Evolutionary conservation across 345 rosid genomes (phyloP), one percentile per base, ranked within the genome.

Genomic region (Euphorbia lathyris): DNA sequence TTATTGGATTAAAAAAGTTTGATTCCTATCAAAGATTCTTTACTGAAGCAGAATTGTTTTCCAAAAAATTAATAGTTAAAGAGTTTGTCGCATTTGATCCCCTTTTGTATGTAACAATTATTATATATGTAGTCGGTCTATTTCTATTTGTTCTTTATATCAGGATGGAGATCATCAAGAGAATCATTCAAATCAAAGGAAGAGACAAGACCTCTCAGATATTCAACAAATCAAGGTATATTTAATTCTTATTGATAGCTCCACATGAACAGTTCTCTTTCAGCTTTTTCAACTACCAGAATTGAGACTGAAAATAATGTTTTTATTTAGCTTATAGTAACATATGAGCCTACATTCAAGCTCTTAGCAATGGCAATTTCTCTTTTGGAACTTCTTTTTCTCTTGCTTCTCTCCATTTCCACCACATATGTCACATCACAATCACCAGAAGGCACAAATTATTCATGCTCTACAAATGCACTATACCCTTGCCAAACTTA

Each of bases 331-430:
- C 36, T 29, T 48, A 32, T 52, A 52, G 26, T 45, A 13, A 45
- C 22, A 68, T 70, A 55, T n/a, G 27, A 58, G 47, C 52, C 38
- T 6, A 5, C 38, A 27, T 42, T 27, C 52, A 38, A 69, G 58
- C 71, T 78, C 63, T 36, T 66, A 43, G 42, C 78, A 63, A 84
- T 85, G 92, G 78, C 79, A 19, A 48, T 71, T 65, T 60, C 72
- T 63, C 40, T 69, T 5, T 71, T 71, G 11, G 69, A 68, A 29
- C 64, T 74, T 61, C 25, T 63, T 6, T 52, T 75, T 47, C 70
- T 74, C 64, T 29, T 78, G 56, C 63, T 83, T 59, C 20, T 77
- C 59, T 50, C 43, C 64, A 36, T 67, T 70, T 74, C 43, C 69
- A 27, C 38, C 32, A 26, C 55, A 19, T n/a, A 66, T 22, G 65